Evolutionary conservation across 192 early-diverging fungal species (phyloP), one percentile per base, ranked within the genome.

Genomic region (Kickxella alabastrina): DNA sequence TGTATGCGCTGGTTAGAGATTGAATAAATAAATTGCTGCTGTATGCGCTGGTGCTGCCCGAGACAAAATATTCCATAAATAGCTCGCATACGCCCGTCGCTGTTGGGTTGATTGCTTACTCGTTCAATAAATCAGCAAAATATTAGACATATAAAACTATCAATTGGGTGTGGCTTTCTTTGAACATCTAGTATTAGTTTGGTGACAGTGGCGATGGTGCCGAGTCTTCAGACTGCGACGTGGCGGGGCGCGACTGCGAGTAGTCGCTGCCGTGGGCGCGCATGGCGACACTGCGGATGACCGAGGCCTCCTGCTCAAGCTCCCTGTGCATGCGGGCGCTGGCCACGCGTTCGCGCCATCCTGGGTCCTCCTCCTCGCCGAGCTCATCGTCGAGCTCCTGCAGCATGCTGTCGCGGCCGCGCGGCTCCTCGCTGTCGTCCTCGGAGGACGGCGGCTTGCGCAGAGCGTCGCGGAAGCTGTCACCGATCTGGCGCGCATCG

Each of bases 261-360:
- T 73, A 64, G 50, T 64, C 69, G 49, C 69, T 73, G 7, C 69
- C 69, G 19, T 73, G 69, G 3, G 69, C 62, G 13, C 58, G 46
- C 69, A 73, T 57, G 13, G 62, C 69, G 23, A 73, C 69, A 28
- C 57, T 65, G 3, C 62, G 28, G 23, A 73, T 65, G 27, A 73
- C 58, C 17, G 69, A 73, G 2, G 62, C 75, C 27, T 62, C 62
- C 35, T 70, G 59, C 49, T 65, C 52, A 15, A 77, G 60, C 50
- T 77, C 75, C 6, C 75, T 29, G 39, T 66, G 75, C 75, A 77
- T 77, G 17, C 75, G 62, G 27, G 70, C 75, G 28, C 56, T 62
- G n/a, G 75, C 75, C 15, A 70, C 63, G 31, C 68, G 62, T 35
- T 70, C 62, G 18, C 75, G 54, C 63, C 75, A 70, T 21, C 63